Percentiles rank a stretch among this genome's conserved stretches.
phyloP scores from a whole-genome alignment of 257 asterid species.

The Oldenlandia corymbosa region DNA sequence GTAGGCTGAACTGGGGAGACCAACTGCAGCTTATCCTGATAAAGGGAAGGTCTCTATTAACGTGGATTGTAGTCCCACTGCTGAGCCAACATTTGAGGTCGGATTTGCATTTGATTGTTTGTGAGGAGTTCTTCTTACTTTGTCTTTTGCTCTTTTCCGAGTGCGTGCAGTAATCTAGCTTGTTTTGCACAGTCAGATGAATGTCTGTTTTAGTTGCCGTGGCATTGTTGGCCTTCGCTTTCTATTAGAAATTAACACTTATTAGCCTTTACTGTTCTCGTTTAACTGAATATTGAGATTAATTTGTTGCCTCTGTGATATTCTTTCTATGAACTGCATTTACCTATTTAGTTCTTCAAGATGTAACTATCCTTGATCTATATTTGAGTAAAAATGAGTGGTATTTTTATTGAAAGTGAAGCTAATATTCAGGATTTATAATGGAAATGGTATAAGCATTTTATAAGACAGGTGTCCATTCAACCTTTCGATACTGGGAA shows the following conservation, averaged over 20 bases:
- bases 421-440: background rate
- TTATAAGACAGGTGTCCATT: background rate
- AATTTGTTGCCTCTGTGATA: background rate
- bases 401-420: no score
- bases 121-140: background rate
- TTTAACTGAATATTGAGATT: background rate
- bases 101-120: background rate
- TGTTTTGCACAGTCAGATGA: background rate
- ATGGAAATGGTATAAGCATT: background rate
- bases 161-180: no score
- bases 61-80: conserved; percentile 91
- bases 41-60: conserved; percentile 69
- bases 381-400: no score
- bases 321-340: background rate
- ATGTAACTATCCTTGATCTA: no score
- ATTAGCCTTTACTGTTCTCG: background rate
- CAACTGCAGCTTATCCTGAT: conserved; percentile 61
- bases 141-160: no score
- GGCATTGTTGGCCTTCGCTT: no score
- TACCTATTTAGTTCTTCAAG: background rate
- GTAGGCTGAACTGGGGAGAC: conserved; percentile 94
- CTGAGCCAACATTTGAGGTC: conserved; percentile 93
- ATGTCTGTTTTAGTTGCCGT: background rate
- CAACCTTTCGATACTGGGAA: background rate
- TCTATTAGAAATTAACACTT: background rate